Base-by-base conservation (phyloP, 2,329 filamentous ascomycete genomes). In the Cryphonectria parasitica region DNA sequence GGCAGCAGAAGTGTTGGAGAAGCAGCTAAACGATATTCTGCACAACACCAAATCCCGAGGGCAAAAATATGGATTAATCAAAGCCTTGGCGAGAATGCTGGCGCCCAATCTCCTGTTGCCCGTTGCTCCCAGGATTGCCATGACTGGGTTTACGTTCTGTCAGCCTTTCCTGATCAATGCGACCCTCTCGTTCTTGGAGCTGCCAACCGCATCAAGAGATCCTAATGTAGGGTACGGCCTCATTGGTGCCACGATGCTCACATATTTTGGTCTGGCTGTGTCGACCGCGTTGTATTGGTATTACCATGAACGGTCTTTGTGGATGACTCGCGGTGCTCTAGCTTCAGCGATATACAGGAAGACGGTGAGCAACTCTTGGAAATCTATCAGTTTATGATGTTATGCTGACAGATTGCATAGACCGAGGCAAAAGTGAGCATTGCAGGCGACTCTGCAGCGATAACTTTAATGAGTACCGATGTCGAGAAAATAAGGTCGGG, bases 121-220 rank as follows among this genome's bases (percentile, higher is more conserved):
- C 0, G 71, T 83, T 0, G 75, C 76, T 1, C 81, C 82, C 1
- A 77, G 82, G 10, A 74, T 82, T 10, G 79, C 79, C 1, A 74
- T 82, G 5, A 77, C 82, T 4, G 82, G 78, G 17, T 82, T 84
- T 71, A 80, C 75, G 25, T 82, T 83, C 56, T 82, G 81, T 52
- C 82, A 83, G 62, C 82, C 83, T 0, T 81, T 85, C 34, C 79
- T 85, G 49, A 82, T 85, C 67, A 76, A 82, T 19, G 75, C 77
- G 0, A 76, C 82, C 0, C 74, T 85, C 0, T 69, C 74, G 2
- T 81, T 81, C 56, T 74, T 82, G 5, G 72, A 77, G 19, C 39
- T 75, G 41, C 71, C 77, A 41, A 25, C 39, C 17, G 28, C 61
- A 15, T 45, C 39, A 28, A 72, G 61, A 76, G 22, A 67, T 75